phyloP scores from a whole-genome alignment of 129 eudicot genomes.

The Lonicera japonica region DNA sequence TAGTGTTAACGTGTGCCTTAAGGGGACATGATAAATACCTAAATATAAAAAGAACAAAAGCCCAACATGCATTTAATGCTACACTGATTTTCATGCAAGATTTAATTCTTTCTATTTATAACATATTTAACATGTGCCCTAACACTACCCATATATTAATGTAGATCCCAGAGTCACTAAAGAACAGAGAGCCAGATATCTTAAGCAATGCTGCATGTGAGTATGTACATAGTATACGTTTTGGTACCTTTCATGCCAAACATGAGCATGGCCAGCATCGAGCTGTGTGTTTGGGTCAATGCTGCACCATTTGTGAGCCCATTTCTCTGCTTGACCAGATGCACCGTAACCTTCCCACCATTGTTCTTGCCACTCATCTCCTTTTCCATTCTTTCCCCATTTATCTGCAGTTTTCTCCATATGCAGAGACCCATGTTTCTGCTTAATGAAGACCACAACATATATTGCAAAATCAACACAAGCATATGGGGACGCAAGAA shows the following conservation, averaged over 20 bases:
- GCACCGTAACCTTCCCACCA: conserved; percentile 88
- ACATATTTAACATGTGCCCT: no score
- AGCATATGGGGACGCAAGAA: not conserved
- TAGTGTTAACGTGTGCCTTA: no score
- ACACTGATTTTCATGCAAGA: no score
- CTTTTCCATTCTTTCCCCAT: conserved; percentile 87
- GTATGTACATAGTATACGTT: not conserved
- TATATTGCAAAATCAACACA: not conserved
- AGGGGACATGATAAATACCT: no score
- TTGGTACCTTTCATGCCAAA: conserved; percentile 94
- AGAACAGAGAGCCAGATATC: not conserved
- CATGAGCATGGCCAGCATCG: conserved; percentile 91
- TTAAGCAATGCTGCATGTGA: not conserved
- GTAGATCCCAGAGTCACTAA: no score
- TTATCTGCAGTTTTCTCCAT: conserved; percentile 88
- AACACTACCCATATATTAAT: no score
- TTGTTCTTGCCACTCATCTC: conserved; percentile 91
- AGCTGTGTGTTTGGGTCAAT: conserved; percentile 76
- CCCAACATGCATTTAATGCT: no score
- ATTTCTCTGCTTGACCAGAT: conserved; percentile 73
- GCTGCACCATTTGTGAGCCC: conserved; percentile 99
- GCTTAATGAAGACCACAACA: conserved; percentile 24
- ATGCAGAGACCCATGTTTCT: conserved; percentile 65
- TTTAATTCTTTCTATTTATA: no score
- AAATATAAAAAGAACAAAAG: no score